Evolutionary conservation across 768 basidiomycete genomes (phyloP).

Genomic region (Psilocybe cyanescens): DNA sequence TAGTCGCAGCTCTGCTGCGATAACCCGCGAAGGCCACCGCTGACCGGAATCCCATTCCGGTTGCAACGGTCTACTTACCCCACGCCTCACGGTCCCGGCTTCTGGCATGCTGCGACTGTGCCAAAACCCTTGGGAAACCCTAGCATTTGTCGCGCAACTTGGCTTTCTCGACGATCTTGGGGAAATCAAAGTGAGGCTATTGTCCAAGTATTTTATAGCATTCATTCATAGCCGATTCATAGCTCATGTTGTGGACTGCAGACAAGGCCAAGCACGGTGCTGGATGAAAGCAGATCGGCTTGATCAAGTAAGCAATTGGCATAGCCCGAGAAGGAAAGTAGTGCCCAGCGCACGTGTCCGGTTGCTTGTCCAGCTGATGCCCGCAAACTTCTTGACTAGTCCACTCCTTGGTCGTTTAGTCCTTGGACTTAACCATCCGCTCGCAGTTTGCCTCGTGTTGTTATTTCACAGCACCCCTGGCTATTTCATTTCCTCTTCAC

Average conservation of each 20-base stretch:
- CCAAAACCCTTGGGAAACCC: background rate
- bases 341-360: conserved; percentile 22
- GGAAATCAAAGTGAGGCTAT: background rate
- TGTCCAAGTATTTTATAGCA: background rate
- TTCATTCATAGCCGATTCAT: background rate
- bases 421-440: conserved; percentile 20
- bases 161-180: background rate
- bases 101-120: background rate
- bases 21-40: background rate
- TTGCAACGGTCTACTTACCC: background rate
- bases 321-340: conserved; percentile 14
- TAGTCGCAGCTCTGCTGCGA: background rate
- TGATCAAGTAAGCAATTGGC: conserved; percentile 21
- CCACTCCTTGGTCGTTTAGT: background rate
- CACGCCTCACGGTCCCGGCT: background rate
- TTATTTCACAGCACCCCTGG: conserved; percentile 20
- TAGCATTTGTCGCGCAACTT: background rate
- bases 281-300: conserved; percentile 23
- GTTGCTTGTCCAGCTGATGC: conserved; percentile 11
- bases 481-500: conserved; percentile 18
- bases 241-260: background rate
- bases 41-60: background rate
- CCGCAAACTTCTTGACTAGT: conserved; percentile 1
- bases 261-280: background rate
- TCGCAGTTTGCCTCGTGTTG: conserved; percentile 26